phyloP scores from a whole-genome alignment of 2,329 filamentous ascomycete genomes.

The Diaporthe humulicola region DNA sequence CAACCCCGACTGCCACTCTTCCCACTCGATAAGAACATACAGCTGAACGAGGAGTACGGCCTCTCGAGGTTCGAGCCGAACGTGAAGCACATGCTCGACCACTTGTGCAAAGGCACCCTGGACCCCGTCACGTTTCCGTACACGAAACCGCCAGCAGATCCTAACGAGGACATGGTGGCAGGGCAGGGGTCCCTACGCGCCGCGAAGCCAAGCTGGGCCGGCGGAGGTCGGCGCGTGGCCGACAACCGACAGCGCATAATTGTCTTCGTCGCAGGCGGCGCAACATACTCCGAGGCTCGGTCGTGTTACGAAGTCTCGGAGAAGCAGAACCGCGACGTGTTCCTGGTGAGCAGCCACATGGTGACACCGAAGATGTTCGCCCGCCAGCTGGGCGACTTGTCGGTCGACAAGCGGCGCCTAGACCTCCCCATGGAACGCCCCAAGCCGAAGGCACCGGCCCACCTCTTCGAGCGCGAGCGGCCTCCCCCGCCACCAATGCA shows the following conservation, averaged over 20 bases:
- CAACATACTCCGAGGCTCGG: conserved; percentile 91
- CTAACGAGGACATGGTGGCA: conserved; percentile 68
- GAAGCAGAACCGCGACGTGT: conserved; percentile 82
- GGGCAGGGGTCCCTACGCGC: conserved; percentile 84
- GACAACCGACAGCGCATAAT: conserved; percentile 93
- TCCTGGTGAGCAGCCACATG: conserved; percentile 93
- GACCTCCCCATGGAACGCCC: conserved; percentile 86
- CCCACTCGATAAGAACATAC: conserved; percentile 71
- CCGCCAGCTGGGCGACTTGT: conserved; percentile 85
- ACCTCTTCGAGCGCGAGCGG: conserved; percentile 82
- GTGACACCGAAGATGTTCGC: conserved; percentile 86
- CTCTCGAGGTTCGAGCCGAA: conserved; percentile 90
- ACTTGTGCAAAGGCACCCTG: conserved; percentile 75
- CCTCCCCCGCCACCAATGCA: conserved; percentile 64
- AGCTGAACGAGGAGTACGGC: conserved; percentile 80
- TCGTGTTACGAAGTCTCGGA: conserved; percentile 89
- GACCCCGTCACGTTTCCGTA: conserved; percentile 79
- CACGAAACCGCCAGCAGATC: conserved; percentile 76
- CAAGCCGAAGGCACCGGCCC: conserved; percentile 83
- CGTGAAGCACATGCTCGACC: conserved; percentile 86
- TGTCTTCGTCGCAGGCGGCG: conserved; percentile 94
- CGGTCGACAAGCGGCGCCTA: conserved; percentile 79
- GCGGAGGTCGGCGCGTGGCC: conserved; percentile 76
- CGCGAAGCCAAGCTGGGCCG: conserved; percentile 93
- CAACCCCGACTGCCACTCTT: conserved; percentile 78